Evolutionary conservation across 1,284 basidiomycete species (phyloP).

Genomic region (Ustilago vetiveriae): DNA sequence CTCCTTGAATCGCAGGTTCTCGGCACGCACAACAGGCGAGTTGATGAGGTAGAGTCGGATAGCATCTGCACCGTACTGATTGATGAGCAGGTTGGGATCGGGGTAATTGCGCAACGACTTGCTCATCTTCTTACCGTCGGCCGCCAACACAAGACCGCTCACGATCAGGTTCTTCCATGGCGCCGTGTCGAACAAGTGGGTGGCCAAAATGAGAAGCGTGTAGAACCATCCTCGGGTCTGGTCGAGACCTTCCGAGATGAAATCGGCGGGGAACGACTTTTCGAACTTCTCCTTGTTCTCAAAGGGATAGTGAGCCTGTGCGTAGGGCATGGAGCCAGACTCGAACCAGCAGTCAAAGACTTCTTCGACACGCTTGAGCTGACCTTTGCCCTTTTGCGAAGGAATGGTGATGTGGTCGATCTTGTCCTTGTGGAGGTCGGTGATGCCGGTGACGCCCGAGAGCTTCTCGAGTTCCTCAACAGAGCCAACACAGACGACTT

Average conservation of each 20-base stretch:
- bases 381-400: constrained; percentile 87
- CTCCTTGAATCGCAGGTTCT: constrained; percentile 97
- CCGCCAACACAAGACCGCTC: constrained; percentile 92
- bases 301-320: constrained; percentile 96
- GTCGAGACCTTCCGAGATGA: constrained; percentile 89
- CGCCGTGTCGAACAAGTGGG: constrained; percentile 89
- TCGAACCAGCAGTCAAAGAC: constrained; percentile 99
- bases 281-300: constrained; percentile 89
- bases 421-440: constrained; percentile 92
- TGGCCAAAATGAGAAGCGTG: constrained; percentile 92
- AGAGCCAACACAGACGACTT: constrained; percentile 90
- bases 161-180: constrained; percentile 99
- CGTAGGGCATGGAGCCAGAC: constrained; percentile 99
- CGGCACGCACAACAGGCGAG: constrained; percentile 96
- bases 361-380: constrained; percentile 87
- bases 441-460: constrained; percentile 85
- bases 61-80: constrained; percentile 94
- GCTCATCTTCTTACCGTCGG: constrained; percentile 99
- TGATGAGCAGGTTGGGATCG: constrained; percentile 91
- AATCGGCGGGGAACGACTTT: constrained; percentile 91
- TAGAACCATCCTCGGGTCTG: constrained; percentile 93
- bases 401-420: constrained; percentile 97
- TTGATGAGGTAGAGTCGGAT: constrained; percentile 98
- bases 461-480: constrained; percentile 87
- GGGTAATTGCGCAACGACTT: constrained; percentile 98